Evolutionary conservation across 2,329 filamentous ascomycete species (phyloP).

Genomic region (Cladosporium colombiae): DNA sequence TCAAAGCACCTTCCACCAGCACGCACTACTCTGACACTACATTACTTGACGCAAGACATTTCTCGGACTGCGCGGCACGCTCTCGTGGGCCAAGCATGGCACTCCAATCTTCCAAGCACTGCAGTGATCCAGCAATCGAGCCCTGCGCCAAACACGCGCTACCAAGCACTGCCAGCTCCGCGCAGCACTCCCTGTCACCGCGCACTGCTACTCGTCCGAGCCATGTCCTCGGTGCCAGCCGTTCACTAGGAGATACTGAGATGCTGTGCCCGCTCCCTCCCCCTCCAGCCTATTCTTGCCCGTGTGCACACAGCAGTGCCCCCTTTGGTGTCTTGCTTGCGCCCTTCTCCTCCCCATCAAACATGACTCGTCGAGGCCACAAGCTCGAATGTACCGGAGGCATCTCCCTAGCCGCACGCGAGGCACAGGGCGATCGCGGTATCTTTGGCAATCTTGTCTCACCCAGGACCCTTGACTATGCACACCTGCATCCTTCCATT

Average conservation of each 20-base stretch:
- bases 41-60: not conserved
- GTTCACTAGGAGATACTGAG: not conserved
- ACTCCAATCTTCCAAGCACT: not conserved
- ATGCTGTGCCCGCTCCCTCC: not conserved
- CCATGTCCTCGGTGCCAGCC: not conserved
- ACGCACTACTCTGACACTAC: not conserved
- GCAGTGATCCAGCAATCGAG: not conserved
- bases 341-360: not conserved
- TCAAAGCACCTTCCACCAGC: not conserved
- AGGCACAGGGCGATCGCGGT: not conserved
- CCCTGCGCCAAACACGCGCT: not conserved
- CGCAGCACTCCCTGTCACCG: not conserved
- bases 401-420: not conserved
- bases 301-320: slow-evolving; percentile 2
- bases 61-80: not conserved
- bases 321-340: not conserved
- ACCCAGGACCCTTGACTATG: slow-evolving; percentile 17
- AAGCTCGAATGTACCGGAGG: slow-evolving; percentile 1
- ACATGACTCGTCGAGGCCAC: slow-evolving; percentile 1
- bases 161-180: slow-evolving; percentile 1
- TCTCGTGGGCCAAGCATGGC: slow-evolving; percentile 6
- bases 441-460: slow-evolving; percentile 11
- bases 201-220: slow-evolving; percentile 1
- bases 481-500: slow-evolving; percentile 10
- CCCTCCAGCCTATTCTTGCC: slow-evolving; percentile 1